phyloP scores from a whole-genome alignment of 306 rosid species.

The Cicer judaicum region DNA sequence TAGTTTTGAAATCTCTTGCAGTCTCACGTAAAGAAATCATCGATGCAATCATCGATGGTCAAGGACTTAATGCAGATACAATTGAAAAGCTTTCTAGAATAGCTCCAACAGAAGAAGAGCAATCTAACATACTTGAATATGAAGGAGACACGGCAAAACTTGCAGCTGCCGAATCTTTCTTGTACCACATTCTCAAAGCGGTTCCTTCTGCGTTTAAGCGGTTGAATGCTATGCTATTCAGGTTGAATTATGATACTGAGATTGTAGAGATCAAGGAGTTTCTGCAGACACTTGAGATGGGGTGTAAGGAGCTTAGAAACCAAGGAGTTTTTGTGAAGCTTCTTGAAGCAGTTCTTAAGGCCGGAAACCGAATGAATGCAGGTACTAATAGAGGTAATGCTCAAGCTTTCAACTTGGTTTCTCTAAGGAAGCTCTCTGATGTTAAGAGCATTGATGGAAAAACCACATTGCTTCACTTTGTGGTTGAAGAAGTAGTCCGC shows the following conservation, averaged over 20 bases:
- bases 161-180: conserved; percentile 84
- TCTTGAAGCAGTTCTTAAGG: conserved; percentile 91
- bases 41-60: conserved; percentile 75
- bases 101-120: conserved; percentile 77
- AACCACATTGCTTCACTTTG: conserved; percentile 90
- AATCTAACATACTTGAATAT: conserved; percentile 61
- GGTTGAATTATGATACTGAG: conserved; percentile 62
- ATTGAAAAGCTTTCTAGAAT: conserved; percentile 83
- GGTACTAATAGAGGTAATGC: conserved; percentile 96
- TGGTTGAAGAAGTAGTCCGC: conserved; percentile 92
- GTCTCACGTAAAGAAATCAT: conserved; percentile 64
- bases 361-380: conserved; percentile 95
- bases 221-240: conserved; percentile 76
- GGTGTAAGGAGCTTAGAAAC: conserved; percentile 74
- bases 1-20: conserved; percentile 71
- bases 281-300: conserved; percentile 70
- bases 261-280: conserved; percentile 64
- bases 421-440: conserved; percentile 88
- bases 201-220: conserved; percentile 88
- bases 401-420: conserved; percentile 81
- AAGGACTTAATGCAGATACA: conserved; percentile 66
- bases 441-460: conserved; percentile 86
- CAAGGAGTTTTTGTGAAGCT: conserved; percentile 86
- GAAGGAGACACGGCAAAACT: conserved; percentile 68
- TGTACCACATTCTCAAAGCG: conserved; percentile 65